A percentile compares a stretch with the other conserved stretches of the same genome.
Evolutionary conservation across 805 yeast genomes (phyloP).

Genomic region (Ogataea paradorogensis): DNA sequence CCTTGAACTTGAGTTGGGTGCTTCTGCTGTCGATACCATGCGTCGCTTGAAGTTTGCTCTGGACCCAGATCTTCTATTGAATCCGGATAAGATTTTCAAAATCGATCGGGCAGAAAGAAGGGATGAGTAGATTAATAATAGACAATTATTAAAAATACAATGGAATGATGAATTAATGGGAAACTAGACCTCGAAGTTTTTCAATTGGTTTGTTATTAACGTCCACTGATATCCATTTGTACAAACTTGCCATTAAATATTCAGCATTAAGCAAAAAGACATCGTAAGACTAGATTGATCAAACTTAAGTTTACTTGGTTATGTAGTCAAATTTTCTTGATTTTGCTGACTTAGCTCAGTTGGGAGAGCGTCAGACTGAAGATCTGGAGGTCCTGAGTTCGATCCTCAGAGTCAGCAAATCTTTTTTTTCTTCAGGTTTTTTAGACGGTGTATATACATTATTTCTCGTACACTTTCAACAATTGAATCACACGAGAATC

Average conservation of each 20-base stretch:
- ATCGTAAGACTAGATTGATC: too few relatives aligned
- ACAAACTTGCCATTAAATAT: too few relatives aligned
- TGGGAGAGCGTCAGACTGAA: conserved; percentile 30
- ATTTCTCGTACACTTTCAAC: conserved; percentile 43
- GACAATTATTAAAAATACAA: conserved; percentile 1
- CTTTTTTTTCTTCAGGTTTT: background rate
- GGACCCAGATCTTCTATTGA: conserved; percentile 69
- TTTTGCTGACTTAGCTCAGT: conserved; percentile 27
- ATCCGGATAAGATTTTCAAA: conserved; percentile 75
- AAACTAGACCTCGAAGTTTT: too few relatives aligned
- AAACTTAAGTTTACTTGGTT: too few relatives aligned
- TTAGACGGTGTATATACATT: conserved; percentile 4
- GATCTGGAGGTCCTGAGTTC: conserved; percentile 29
- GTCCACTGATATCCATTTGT: too few relatives aligned
- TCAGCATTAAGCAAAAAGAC: too few relatives aligned
- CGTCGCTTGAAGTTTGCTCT: conserved; percentile 64
- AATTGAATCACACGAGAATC: conserved; percentile 64
- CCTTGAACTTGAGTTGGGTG: conserved; percentile 60
- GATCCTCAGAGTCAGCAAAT: conserved; percentile 26
- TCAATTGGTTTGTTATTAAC: too few relatives aligned
- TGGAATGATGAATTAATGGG: background rate
- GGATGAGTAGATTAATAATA: conserved; percentile 5
- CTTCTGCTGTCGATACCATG: conserved; percentile 65
- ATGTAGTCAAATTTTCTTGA: background rate
- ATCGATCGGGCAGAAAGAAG: conserved; percentile 47